A percentile compares a stretch with the other conserved stretches of the same genome.
These are phyloP conservation scores for Trypanosoma congolense DNA, from an alignment of 208 protist genomes.

Conservation along the genomic window DNA sequence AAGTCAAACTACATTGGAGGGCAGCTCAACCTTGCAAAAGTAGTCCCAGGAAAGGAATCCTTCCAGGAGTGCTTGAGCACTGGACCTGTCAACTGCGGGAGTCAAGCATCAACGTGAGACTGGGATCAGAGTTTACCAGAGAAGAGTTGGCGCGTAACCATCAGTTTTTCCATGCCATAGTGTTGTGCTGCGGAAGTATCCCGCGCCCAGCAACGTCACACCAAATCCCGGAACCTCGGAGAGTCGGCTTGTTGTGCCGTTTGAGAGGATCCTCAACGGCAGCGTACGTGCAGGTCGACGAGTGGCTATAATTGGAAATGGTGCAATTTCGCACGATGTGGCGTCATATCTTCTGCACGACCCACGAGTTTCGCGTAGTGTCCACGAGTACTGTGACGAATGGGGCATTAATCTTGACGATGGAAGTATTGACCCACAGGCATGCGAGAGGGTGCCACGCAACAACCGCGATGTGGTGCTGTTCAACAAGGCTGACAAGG, in stretches of 20 bases:
- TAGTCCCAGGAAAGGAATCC: constrained; percentile 91
- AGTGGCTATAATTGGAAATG: constrained; percentile 80
- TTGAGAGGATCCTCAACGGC: constrained; percentile 69
- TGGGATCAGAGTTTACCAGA: constrained; percentile 69
- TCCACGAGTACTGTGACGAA: constrained; percentile 64
- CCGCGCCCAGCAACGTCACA: constrained; percentile 60
- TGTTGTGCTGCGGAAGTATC: constrained; percentile 70
- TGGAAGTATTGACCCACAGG: constrained; percentile 29
- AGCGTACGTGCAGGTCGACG: constrained; percentile 71
- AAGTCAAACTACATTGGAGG: constrained; percentile 71
- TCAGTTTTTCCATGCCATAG: constrained; percentile 78
- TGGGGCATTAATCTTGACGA: constrained; percentile 81
- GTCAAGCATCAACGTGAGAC: constrained; percentile 73
- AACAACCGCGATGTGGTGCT: constrained; percentile 81
- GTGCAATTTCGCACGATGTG: constrained; percentile 81
- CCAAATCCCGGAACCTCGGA: constrained; percentile 56
- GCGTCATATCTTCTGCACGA: constrained; percentile 83
- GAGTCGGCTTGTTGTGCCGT: constrained; percentile 62
- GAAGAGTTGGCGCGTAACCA: constrained; percentile 76
- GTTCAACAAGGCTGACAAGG: constrained; percentile 73
- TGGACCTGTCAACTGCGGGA: constrained; percentile 80
- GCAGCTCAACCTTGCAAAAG: constrained; percentile 92
- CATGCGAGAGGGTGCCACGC: constrained; percentile 30
- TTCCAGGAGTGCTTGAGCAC: constrained; percentile 90
- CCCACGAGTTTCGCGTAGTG: constrained; percentile 63